phyloP scores from a whole-genome alignment of 2,329 filamentous ascomycete genomes.

The Nothomitra cinnamomea region DNA sequence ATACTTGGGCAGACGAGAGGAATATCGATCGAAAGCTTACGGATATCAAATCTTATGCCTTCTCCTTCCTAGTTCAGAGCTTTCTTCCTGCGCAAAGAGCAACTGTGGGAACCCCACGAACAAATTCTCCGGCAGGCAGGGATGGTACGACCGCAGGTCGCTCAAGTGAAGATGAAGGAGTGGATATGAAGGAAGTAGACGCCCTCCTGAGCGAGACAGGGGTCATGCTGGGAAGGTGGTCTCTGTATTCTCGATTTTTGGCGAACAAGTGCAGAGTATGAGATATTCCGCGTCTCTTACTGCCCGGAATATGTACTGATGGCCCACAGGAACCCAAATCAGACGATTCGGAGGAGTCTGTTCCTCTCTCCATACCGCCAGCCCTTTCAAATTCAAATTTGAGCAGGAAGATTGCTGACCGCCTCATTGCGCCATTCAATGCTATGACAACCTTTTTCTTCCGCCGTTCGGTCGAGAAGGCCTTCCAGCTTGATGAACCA shows the following conservation, averaged over 20 bases:
- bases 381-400: conserved; percentile 68
- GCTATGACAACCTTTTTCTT: conserved; percentile 93
- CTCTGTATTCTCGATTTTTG: conserved; percentile 78
- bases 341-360: conserved; percentile 28
- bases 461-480: conserved; percentile 87
- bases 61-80: conserved; percentile 91
- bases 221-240: conserved; percentile 86
- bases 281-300: conserved; percentile 12
- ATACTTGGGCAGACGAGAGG: conserved; percentile 88
- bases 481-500: conserved; percentile 87
- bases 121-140: conserved; percentile 53
- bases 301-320: conserved; percentile 11
- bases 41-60: conserved; percentile 94
- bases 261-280: conserved; percentile 69
- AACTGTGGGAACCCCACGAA: conserved; percentile 43
- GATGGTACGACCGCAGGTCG: conserved; percentile 26
- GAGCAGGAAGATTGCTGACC: conserved; percentile 56
- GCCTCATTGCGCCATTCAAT: conserved; percentile 69
- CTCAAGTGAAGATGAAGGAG: conserved; percentile 67
- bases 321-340: conserved; percentile 13
- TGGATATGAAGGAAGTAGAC: conserved; percentile 95
- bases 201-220: conserved; percentile 73
- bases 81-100: conserved; percentile 60
- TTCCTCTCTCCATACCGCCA: conserved; percentile 47
- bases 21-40: conserved; percentile 71